Evolutionary conservation across 192 early-diverging fungal genomes (phyloP).

Genomic region (Funneliformis mosseae): DNA sequence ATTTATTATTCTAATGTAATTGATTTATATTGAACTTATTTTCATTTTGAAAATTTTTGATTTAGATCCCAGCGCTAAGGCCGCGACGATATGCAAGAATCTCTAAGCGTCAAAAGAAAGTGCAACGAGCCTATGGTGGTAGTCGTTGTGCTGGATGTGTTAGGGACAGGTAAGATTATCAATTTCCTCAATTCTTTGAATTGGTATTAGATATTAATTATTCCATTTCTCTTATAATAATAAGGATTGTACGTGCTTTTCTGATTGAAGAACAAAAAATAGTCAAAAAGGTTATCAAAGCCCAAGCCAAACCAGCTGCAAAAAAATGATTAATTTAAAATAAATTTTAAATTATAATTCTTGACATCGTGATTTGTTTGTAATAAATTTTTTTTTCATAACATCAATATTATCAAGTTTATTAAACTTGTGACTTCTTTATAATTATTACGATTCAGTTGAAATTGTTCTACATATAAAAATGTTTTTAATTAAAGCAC

Average conservation of each 20-base stretch:
- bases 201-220: neutral
- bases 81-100: constrained; percentile 88
- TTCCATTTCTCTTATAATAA: neutral
- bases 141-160: constrained; percentile 87
- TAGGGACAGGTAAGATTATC: constrained; percentile 79
- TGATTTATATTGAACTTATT: neutral
- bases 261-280: constrained; percentile 99
- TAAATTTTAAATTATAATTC: neutral
- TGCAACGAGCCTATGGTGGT: constrained; percentile 96
- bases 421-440: neutral
- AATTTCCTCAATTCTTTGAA: neutral
- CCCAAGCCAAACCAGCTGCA: constrained; percentile 49
- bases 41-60: neutral
- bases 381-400: neutral
- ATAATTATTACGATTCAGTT: neutral
- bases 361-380: no score
- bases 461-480: neutral
- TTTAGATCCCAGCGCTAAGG: constrained; percentile 85
- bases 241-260: constrained; percentile 88
- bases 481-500: neutral
- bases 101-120: constrained; percentile 91
- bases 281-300: constrained; percentile 98
- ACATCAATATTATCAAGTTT: neutral
- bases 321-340: constrained; percentile 20
- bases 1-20: neutral